A percentile compares a stretch with the other conserved stretches of the same genome.
Evolutionary conservation across 2,329 filamentous ascomycete species (phyloP).

Genomic region (Catunica adiposa): DNA sequence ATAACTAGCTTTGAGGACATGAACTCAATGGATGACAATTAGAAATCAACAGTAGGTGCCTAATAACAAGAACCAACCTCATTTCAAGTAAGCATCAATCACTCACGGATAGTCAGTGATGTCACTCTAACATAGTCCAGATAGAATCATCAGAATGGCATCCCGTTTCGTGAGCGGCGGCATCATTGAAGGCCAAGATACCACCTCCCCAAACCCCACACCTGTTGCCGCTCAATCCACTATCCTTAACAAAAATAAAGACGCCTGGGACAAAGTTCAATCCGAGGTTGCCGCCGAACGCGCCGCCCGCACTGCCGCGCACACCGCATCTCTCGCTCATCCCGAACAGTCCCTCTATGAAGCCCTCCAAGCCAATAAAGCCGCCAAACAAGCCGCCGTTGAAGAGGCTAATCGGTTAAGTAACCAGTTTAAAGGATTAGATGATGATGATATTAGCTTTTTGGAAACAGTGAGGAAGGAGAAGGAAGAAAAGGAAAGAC

Average conservation of each 20-base stretch:
- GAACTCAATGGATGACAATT: too few relatives aligned
- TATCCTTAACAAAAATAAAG: constrained; percentile 17
- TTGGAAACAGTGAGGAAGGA: constrained; percentile 41
- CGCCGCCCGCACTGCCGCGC: constrained; percentile 34
- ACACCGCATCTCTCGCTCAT: constrained; percentile 20
- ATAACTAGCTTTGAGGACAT: too few relatives aligned
- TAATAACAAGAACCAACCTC: not conserved
- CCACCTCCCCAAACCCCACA: constrained; percentile 14
- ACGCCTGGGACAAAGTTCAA: constrained; percentile 50
- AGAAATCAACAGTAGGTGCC: too few relatives aligned
- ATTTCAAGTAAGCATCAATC: not conserved
- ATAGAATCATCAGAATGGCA: constrained; percentile 24
- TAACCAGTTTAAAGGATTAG: constrained; percentile 62
- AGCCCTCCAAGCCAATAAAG: constrained; percentile 59
- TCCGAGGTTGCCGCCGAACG: constrained; percentile 46
- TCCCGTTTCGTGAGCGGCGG: constrained; percentile 41
- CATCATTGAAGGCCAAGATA: constrained; percentile 25
- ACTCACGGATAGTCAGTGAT: not conserved
- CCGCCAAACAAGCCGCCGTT: constrained; percentile 67
- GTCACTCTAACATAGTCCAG: not conserved
- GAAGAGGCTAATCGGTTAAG: constrained; percentile 55
- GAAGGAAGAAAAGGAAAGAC: constrained; percentile 36
- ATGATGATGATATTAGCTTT: constrained; percentile 67
- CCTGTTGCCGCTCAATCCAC: constrained; percentile 12
- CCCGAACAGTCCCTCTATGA: constrained; percentile 52